Evolutionary conservation across 2,329 filamentous ascomycete genomes (phyloP).

Genomic region (Aspergillus intermedius): DNA sequence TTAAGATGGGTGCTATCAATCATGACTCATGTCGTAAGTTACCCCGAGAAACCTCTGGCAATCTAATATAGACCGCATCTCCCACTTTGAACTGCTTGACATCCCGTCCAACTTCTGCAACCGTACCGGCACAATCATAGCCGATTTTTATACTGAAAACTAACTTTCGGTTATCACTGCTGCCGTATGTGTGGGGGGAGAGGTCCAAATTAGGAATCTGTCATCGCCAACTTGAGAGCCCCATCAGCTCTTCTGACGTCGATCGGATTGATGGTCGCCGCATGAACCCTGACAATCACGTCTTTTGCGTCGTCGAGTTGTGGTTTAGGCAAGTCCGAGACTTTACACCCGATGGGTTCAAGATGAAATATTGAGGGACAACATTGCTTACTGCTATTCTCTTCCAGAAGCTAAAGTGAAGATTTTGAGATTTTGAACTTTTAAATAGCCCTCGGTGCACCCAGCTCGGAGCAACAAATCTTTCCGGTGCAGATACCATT

Average conservation of each 20-base stretch:
- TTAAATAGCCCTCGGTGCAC: no score
- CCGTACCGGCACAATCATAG: constrained; percentile 37
- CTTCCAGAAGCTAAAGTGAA: no score
- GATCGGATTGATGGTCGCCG: constrained; percentile 42
- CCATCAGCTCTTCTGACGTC: constrained; percentile 40
- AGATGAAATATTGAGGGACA: neutral
- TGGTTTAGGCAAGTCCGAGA: neutral
- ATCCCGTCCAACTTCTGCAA: constrained; percentile 28
- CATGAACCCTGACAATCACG: constrained; percentile 41
- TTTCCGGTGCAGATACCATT: no score
- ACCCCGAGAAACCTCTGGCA: constrained; percentile 28
- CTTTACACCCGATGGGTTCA: neutral
- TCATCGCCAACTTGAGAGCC: constrained; percentile 25
- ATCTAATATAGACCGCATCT: constrained; percentile 33
- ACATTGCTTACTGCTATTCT: neutral
- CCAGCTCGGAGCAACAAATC: no score
- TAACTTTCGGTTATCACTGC: constrained; percentile 7
- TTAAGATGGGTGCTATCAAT: neutral
- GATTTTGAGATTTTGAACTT: no score
- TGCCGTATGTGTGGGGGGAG: neutral
- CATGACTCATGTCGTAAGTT: constrained; percentile 4
- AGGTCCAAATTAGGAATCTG: constrained; percentile 23
- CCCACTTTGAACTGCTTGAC: constrained; percentile 33
- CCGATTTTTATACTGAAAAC: constrained; percentile 42
- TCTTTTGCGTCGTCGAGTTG: constrained; percentile 32